A percentile compares a stretch with the other conserved stretches of the same genome.
phyloP scores from a whole-genome alignment of 768 basidiomycete species.

The Lyophyllum semitale region DNA sequence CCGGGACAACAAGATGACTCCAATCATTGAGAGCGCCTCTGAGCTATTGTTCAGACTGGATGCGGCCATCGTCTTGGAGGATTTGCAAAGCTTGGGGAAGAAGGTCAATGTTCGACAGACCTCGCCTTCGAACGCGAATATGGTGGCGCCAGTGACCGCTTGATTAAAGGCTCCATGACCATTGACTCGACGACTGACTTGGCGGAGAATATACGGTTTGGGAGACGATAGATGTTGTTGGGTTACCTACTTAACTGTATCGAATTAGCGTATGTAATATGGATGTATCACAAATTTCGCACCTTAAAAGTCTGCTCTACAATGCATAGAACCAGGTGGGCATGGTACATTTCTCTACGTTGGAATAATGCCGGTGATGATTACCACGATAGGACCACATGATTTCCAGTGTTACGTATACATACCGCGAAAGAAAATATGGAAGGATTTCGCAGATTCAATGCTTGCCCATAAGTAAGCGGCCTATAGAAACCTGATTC shows the following conservation, averaged over 20 bases:
- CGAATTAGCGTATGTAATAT: background rate
- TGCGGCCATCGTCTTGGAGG: background rate
- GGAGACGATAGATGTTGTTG: background rate
- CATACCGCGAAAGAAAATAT: background rate
- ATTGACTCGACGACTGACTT: background rate
- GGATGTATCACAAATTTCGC: background rate
- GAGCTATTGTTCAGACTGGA: background rate
- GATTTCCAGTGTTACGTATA: background rate
- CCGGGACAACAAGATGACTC: background rate
- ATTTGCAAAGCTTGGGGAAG: background rate
- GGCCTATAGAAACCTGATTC: conserved; percentile 27
- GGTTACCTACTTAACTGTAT: background rate
- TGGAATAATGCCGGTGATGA: too few relatives aligned
- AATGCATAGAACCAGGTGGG: too few relatives aligned
- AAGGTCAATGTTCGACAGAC: background rate
- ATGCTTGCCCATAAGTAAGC: conserved; percentile 23
- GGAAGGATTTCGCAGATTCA: background rate
- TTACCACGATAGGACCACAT: too few relatives aligned
- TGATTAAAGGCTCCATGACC: background rate
- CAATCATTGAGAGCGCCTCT: background rate
- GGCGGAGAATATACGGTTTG: background rate
- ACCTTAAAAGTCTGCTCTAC: background rate
- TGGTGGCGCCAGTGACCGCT: background rate
- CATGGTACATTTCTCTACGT: too few relatives aligned
- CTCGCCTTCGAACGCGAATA: background rate